Evolutionary conservation across 129 eudicot genomes (phyloP), one percentile per base, ranked within the genome.

Genomic region (Heracleum sosnowskyi): DNA sequence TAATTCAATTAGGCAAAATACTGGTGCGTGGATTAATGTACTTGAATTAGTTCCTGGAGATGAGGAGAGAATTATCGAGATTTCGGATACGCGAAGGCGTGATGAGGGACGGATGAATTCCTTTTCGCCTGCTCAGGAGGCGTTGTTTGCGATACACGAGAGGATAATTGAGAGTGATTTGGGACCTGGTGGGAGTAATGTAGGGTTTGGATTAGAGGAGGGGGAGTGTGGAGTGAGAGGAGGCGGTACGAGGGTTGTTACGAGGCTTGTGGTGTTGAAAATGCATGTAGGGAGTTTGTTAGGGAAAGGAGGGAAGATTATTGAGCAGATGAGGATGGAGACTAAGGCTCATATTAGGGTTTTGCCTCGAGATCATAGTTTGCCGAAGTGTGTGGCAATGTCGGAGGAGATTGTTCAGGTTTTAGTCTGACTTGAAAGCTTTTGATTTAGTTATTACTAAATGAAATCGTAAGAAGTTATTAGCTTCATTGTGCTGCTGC

Each of bases 371-470:
- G 99, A 96, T 80, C 90, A 90, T 69, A 90, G 80, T 10, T 77
- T 89, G 78, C 99, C 99, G 3, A 90, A 90, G 0, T 96, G 99
- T 77, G 95, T 96, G 22, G 82, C 89, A 15, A 85, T 92, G 90
- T 85, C 96, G 8, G 99, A 96, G 89, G 99, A 96, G 84, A 90
- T 96, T 86, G 97, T 96, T 83, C 99, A 96, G 99, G 99, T 94
- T 85, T 47, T 73, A 53, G 71, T 62, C 40, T 31, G 68, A 71
- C 29, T 55, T 22, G 28, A 55, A 55, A 55, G 64, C 28, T n/a
- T 1, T 55, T 55, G 17, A 7, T 55, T 6, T 53, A 24, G 63
- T 53, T 53, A 7, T 53, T 53, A 7, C 28, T 0, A 20, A 7
- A 53, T 53, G 63, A 55, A 6, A 22, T 55, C 1, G 3, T 55